Evolutionary conservation across 768 basidiomycete species (phyloP).

Genomic region (Russula abietina): DNA sequence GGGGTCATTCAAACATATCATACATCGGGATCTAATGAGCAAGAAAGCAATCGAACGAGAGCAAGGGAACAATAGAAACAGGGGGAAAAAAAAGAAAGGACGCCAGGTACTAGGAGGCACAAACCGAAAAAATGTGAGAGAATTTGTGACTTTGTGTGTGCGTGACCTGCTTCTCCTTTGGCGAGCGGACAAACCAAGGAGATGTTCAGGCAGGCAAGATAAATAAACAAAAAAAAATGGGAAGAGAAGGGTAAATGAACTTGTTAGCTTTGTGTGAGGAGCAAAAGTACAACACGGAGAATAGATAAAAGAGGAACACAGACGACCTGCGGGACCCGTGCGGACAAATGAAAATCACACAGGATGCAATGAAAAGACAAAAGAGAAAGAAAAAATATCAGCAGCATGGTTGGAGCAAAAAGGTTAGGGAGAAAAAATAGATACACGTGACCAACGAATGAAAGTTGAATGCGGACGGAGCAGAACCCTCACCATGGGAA

Average conservation of each 20-base stretch:
- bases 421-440: background rate
- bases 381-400: background rate
- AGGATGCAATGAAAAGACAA: background rate
- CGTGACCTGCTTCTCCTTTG: conserved; percentile 9
- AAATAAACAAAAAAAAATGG: background rate
- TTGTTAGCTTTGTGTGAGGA: conserved; percentile 5
- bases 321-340: conserved; percentile 6
- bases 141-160: background rate
- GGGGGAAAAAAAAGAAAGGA: background rate
- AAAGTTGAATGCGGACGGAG: background rate
- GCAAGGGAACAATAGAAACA: background rate
- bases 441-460: conserved; percentile 7
- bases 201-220: background rate
- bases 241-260: background rate
- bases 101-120: background rate
- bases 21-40: conserved; percentile 20
- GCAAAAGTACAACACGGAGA: conserved; percentile 15
- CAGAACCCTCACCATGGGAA: background rate
- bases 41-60: conserved; percentile 12
- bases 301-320: background rate
- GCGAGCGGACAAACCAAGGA: background rate
- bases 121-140: too few species aligned
- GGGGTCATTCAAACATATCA: conserved; percentile 8
- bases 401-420: background rate
- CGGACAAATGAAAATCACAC: background rate